These are phyloP conservation scores for Pogostemon cablin DNA, from an alignment of 257 asterid genomes.

Conservation along the genomic window DNA sequence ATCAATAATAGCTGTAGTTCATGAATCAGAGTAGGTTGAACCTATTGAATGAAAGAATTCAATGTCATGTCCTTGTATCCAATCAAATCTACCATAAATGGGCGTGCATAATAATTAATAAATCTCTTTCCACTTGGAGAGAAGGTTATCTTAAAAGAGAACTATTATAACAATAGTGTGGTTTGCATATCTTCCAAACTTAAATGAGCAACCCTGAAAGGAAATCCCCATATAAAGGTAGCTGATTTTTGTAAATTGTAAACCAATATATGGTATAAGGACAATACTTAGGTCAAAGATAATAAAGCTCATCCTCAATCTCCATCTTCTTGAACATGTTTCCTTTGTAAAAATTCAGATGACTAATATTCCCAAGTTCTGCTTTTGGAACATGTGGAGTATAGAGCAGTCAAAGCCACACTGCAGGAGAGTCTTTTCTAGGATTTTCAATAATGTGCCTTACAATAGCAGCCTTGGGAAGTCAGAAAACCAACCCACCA, in stretches of 20 bases:
- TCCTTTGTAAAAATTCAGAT: constrained; percentile 90
- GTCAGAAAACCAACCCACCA: constrained; percentile 99
- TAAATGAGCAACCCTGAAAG: constrained; percentile 73
- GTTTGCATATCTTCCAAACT: no score
- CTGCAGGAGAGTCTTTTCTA: constrained; percentile 83
- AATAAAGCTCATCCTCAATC: constrained; percentile 88
- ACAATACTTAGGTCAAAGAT: constrained; percentile 99
- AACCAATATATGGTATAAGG: constrained; percentile 87
- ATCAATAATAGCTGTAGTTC: not conserved
- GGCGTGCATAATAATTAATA: no score
- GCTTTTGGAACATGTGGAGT: constrained; percentile 98
- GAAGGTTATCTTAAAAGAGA: not conserved
- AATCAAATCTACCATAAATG: not conserved
- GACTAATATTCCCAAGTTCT: constrained; percentile 95
- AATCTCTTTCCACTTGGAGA: no score
- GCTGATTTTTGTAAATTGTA: constrained; percentile 81
- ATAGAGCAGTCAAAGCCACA: constrained; percentile 89
- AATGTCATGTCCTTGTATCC: not conserved
- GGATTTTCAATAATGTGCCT: constrained; percentile 87
- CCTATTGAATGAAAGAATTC: not conserved
- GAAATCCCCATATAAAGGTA: constrained; percentile 86
- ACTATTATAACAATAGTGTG: not conserved
- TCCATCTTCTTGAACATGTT: constrained; percentile 96
- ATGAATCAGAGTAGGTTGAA: not conserved
- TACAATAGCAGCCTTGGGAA: constrained; percentile 90